phyloP scores from a whole-genome alignment of 805 yeast genomes.

The Saccharomycopsis sp. region DNA sequence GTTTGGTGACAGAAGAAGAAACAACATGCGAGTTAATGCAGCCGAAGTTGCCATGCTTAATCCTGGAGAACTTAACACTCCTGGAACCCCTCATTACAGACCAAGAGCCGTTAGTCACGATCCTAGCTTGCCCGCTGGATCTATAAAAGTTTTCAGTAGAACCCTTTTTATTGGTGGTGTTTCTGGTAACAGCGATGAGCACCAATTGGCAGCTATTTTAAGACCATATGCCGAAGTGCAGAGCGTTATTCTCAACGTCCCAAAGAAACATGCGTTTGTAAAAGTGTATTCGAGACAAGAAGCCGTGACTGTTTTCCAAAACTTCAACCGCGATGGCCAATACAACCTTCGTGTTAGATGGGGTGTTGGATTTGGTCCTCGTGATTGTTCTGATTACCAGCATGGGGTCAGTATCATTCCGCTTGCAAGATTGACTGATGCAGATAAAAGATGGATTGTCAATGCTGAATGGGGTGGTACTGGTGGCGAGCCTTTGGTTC shows the following conservation, averaged over 20 bases:
- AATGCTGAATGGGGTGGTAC: slow-evolving; percentile 97
- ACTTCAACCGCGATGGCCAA: slow-evolving; percentile 63
- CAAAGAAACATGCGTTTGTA: slow-evolving; percentile 92
- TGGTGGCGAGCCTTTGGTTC: slow-evolving; percentile 72
- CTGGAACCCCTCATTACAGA: slow-evolving; percentile 70
- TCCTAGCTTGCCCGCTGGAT: slow-evolving; percentile 64
- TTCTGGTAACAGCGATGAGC: slow-evolving; percentile 73
- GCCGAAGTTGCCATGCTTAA: slow-evolving; percentile 29
- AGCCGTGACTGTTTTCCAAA: slow-evolving; percentile 75
- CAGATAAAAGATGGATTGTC: slow-evolving; percentile 85
- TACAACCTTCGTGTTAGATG: slow-evolving; percentile 77
- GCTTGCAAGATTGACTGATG: slow-evolving; percentile 81
- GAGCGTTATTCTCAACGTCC: slow-evolving; percentile 77
- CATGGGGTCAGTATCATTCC: slow-evolving; percentile 88
- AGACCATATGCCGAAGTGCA: slow-evolving; percentile 90
- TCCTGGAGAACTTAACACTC: slow-evolving; percentile 57
- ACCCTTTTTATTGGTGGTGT: slow-evolving; percentile 94
- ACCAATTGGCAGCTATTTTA: slow-evolving; percentile 59
- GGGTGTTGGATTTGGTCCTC: slow-evolving; percentile 99
- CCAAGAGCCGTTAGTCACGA: slow-evolving; percentile 70
- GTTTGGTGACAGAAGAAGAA: slow-evolving; percentile 13
- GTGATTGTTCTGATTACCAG: slow-evolving; percentile 95
- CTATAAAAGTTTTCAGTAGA: slow-evolving; percentile 78
- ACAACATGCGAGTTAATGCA: slow-evolving; percentile 6
- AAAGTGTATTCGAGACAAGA: slow-evolving; percentile 88